phyloP scores from a whole-genome alignment of 2,329 filamentous ascomycete species.

The Venturia pyrina region DNA sequence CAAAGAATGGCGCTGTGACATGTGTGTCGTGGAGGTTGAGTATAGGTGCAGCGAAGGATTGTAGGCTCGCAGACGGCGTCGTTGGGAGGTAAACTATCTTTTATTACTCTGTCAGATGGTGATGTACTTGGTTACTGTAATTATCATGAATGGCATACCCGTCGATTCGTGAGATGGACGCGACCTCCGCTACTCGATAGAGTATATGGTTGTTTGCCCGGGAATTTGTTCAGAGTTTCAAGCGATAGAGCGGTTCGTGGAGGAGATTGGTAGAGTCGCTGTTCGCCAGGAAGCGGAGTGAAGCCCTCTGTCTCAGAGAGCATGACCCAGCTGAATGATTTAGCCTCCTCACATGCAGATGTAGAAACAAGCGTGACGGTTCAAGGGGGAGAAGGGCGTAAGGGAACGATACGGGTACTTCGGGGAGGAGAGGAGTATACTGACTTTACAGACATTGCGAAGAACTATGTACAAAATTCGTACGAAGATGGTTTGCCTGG shows the following conservation, averaged over 20 bases:
- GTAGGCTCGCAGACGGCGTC: conserved; percentile 55
- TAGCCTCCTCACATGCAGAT: no score
- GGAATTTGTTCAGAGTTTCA: conserved; percentile 57
- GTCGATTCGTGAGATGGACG: conserved; percentile 74
- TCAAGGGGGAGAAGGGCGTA: no score
- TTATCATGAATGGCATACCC: conserved; percentile 45
- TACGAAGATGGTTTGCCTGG: background rate
- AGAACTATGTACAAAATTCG: background rate
- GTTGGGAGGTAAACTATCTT: conserved; percentile 82
- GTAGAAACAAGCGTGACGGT: no score
- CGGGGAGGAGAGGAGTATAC: background rate
- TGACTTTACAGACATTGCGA: conserved; percentile 2
- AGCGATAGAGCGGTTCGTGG: conserved; percentile 69
- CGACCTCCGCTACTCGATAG: conserved; percentile 65
- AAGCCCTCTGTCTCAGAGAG: conserved; percentile 63
- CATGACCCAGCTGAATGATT: conserved; percentile 74
- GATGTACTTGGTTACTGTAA: conserved; percentile 17
- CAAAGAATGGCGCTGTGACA: conserved; percentile 82
- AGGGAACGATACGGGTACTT: no score
- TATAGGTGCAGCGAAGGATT: conserved; percentile 83
- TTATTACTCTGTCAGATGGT: conserved; percentile 11
- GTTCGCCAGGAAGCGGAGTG: conserved; percentile 76
- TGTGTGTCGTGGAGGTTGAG: conserved; percentile 80
- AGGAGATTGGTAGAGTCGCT: conserved; percentile 68
- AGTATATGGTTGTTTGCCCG: conserved; percentile 53